phyloP scores from a whole-genome alignment of 495 filamentous ascomycete genomes.

The Lepraria neglecta region DNA sequence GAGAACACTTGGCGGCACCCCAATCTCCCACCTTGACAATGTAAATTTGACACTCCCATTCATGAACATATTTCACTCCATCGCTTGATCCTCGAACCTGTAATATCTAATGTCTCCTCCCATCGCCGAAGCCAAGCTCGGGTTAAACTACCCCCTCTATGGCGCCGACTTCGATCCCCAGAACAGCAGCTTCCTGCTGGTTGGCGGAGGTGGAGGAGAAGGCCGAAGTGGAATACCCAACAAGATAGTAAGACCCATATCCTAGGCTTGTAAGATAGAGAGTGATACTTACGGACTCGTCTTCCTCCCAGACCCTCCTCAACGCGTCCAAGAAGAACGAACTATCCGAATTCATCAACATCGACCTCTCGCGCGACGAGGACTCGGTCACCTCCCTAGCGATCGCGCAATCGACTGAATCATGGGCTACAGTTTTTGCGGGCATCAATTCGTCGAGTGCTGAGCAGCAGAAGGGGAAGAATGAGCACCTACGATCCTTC shows the following conservation, averaged over 20 bases:
- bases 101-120: constrained; percentile 43
- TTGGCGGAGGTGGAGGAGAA: constrained; percentile 88
- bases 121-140: constrained; percentile 57
- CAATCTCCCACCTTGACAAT: neutral
- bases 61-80: neutral
- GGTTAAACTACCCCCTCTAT: constrained; percentile 81
- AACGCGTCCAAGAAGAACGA: constrained; percentile 58
- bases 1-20: neutral
- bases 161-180: constrained; percentile 82
- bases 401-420: constrained; percentile 50
- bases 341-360: constrained; percentile 59
- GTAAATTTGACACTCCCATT: neutral
- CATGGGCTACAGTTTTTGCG: constrained; percentile 59
- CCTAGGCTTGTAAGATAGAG: neutral
- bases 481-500: constrained; percentile 85
- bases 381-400: constrained; percentile 85
- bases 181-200: constrained; percentile 65
- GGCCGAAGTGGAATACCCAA: constrained; percentile 81
- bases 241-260: constrained; percentile 64
- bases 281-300: constrained; percentile 4
- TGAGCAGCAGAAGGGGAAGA: constrained; percentile 67
- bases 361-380: constrained; percentile 79
- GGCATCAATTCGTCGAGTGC: constrained; percentile 79
- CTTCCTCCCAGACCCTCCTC: constrained; percentile 53
- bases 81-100: neutral